A percentile compares a stretch with the other conserved stretches of the same genome.
Evolutionary conservation across 345 rosid genomes (phyloP).

Genomic region (Mangifera indica): DNA sequence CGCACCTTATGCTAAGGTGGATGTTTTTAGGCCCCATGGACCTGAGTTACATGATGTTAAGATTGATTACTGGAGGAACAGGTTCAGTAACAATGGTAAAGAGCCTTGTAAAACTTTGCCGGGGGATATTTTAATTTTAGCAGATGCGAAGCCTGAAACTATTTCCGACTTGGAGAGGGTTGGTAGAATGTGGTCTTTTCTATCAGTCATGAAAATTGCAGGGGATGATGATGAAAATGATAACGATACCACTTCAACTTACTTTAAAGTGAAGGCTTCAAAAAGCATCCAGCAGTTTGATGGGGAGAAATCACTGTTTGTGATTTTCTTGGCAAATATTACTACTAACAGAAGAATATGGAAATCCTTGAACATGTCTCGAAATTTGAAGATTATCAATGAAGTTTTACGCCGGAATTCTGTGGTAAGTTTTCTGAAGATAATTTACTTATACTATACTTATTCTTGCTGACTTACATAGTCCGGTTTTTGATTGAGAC

Average conservation of each 20-base stretch:
- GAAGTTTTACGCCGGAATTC: neutral
- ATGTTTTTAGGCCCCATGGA: neutral
- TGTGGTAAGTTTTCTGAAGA: neutral
- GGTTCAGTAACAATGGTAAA: neutral
- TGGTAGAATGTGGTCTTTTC: neutral
- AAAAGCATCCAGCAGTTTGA: neutral
- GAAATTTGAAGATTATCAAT: neutral
- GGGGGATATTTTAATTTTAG: neutral
- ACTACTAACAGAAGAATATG: neutral
- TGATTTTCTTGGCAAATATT: neutral
- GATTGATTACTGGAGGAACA: neutral
- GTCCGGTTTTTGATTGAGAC: neutral
- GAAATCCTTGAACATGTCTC: neutral
- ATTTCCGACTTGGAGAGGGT: neutral
- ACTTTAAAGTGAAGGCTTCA: neutral
- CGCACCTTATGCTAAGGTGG: neutral
- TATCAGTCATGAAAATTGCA: neutral
- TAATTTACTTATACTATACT: too few relatives aligned
- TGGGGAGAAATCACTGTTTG: neutral
- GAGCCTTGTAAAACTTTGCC: neutral
- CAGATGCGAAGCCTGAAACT: neutral
- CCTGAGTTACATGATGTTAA: neutral
- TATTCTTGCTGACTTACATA: neutral
- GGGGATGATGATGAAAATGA: neutral
- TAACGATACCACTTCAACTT: neutral